Conservation (phyloP, 2,329 filamentous ascomycete genomes). For the Fusarium chuoi region DNA sequence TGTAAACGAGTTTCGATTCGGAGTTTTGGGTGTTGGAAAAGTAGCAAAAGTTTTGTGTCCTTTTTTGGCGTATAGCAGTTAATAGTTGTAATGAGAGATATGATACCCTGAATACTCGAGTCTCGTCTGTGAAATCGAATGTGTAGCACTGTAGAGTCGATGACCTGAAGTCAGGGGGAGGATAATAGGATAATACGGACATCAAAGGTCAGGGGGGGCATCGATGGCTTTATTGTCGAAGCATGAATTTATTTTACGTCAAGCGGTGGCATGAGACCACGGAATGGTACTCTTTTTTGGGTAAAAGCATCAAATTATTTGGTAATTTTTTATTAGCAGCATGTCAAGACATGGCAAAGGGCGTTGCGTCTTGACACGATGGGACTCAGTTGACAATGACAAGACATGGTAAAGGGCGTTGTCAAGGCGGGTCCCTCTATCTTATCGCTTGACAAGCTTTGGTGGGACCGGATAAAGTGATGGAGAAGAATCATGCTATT, state of each 20-base stretch:
- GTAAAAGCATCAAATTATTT: conserved; percentile 28
- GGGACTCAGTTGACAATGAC: conserved; percentile 15
- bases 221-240: conserved; percentile 3
- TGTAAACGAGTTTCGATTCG: conserved; percentile 14
- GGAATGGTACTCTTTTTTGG: background rate
- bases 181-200: background rate
- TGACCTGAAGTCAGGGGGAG: background rate
- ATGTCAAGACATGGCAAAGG: conserved; percentile 26
- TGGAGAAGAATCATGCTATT: background rate
- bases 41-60: conserved; percentile 17
- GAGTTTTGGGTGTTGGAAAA: conserved; percentile 19
- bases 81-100: conserved; percentile 39
- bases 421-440: conserved; percentile 16
- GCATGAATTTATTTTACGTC: conserved; percentile 30
- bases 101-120: conserved; percentile 38
- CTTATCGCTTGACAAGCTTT: conserved; percentile 21
- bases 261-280: background rate
- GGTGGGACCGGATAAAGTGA: background rate
- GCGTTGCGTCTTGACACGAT: conserved; percentile 22
- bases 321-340: conserved; percentile 19
- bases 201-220: background rate
- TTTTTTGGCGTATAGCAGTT: conserved; percentile 25
- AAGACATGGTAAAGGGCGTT: conserved; percentile 28
- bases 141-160: background rate
- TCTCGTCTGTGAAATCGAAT: background rate